A percentile compares a stretch with the other conserved stretches of the same genome.
These are phyloP conservation scores for Chalciporus sphaerocephalus DNA, from an alignment of 768 basidiomycete species.

Conservation along the genomic window DNA sequence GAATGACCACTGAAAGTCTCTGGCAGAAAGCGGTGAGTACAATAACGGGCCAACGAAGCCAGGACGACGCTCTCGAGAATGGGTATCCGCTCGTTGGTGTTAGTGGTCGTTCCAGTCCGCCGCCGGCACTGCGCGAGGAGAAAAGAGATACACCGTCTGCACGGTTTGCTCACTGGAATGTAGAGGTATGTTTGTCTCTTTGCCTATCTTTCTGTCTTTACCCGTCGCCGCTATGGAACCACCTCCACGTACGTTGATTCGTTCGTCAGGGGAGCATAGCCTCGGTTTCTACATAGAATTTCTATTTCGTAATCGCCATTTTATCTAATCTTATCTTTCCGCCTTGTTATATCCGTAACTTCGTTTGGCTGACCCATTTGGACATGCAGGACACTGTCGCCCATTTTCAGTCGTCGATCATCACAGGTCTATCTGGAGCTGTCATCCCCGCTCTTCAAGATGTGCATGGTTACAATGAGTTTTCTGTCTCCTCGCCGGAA, in stretches of 20 bases:
- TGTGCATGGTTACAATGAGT: slow-evolving; percentile 88
- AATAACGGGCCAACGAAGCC: slow-evolving; percentile 25
- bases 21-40: slow-evolving; percentile 43
- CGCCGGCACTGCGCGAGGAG: slow-evolving; percentile 28
- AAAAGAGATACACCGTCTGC: slow-evolving; percentile 55
- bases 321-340: not conserved
- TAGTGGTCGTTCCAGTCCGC: slow-evolving; percentile 13
- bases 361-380: slow-evolving; percentile 6
- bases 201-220: not conserved
- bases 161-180: slow-evolving; percentile 60
- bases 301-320: not conserved
- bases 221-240: not conserved
- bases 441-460: slow-evolving; percentile 61
- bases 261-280: slow-evolving; percentile 10
- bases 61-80: slow-evolving; percentile 33
- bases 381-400: slow-evolving; percentile 64
- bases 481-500: slow-evolving; percentile 79
- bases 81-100: slow-evolving; percentile 36
- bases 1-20: slow-evolving; percentile 44
- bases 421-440: slow-evolving; percentile 57
- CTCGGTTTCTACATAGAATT: slow-evolving; percentile 6
- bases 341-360: not conserved
- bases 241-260: not conserved
- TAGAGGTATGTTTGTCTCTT: slow-evolving; percentile 48
- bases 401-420: slow-evolving; percentile 61